Evolutionary conservation across 108 stramenopile genomes (phyloP), one percentile per base, ranked within the genome.

Genomic region (Conticribra weissflogii): DNA sequence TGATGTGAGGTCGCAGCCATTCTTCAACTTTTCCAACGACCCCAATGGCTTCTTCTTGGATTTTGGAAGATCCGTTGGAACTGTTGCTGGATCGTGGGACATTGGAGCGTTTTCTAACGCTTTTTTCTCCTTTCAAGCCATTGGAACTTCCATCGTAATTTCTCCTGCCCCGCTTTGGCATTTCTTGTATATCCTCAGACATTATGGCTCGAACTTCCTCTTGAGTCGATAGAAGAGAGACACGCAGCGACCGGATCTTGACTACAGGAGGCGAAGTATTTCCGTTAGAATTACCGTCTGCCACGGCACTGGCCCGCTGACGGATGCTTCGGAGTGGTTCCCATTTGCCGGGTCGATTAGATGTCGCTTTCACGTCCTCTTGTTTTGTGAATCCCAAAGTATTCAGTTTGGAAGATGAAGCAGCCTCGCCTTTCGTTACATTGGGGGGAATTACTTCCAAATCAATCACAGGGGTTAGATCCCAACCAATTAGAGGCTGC

Each of bases 381-480:
- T n/a, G n/a, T n/a, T n/a, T n/a, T n/a, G n/a, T n/a, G n/a, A n/a
- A n/a, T n/a, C n/a, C n/a, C n/a, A n/a, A n/a, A n/a, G n/a, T n/a
- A n/a, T n/a, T n/a, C n/a, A n/a, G n/a, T n/a, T n/a, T n/a, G 12
- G 44, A 22, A 0, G 47, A 14, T 14, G 28, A 16, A 25, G 15
- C 24, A 27, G 0, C 1, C 22, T 14, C 23, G 16, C 33, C 23
- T 34, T 24, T 47, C 31, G 56, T 3, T 25, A 32, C 34, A 32
- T 65, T 45, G 18, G 71, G 75, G 48, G 76, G 76, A 33, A 81
- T 59, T 22, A 81, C 80, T 48, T 81, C 80, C 46, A 81, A 72
- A 48, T 81, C 80, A 36, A 81, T 77, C 52, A 81, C 80, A 22
- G 80, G 80, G 8, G 80, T 81, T 22, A 81, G 52, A 41, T 81